Evolutionary conservation across 148 eudicot species (phyloP).

Genomic region (Camellia sinensis): DNA sequence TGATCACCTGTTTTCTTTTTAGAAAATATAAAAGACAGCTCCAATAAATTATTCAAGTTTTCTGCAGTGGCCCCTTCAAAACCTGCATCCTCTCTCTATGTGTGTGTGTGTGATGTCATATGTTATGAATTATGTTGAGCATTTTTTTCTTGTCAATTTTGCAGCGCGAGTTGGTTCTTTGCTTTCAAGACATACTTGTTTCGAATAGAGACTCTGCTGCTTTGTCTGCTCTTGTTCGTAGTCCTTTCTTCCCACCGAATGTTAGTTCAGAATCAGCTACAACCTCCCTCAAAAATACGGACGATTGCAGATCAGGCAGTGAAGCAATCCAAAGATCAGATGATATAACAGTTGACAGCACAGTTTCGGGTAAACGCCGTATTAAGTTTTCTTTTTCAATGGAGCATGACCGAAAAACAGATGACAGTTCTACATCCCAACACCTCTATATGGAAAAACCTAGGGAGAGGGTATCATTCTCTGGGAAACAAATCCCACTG

Average conservation of each 20-base stretch:
- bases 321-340: conserved; percentile 82
- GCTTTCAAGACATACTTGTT: conserved; percentile 73
- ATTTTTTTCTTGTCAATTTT: conserved; percentile 17
- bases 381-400: conserved; percentile 55
- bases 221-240: conserved; percentile 53
- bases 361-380: conserved; percentile 60
- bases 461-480: conserved; percentile 51
- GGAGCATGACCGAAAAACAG: conserved; percentile 73
- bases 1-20: background rate
- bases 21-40: background rate
- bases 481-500: conserved; percentile 83
- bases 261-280: conserved; percentile 96
- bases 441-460: conserved; percentile 52
- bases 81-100: background rate
- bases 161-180: conserved; percentile 90
- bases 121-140: background rate
- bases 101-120: background rate
- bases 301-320: conserved; percentile 71
- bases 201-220: conserved; percentile 59
- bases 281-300: conserved; percentile 63
- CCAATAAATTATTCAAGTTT: no score
- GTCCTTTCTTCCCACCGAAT: conserved; percentile 62
- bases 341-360: conserved; percentile 84
- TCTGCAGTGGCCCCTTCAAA: no score
- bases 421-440: conserved; percentile 78